Evolutionary conservation across 176 grass and related monocot species (phyloP).

Genomic region (Panicum miliaceum): DNA sequence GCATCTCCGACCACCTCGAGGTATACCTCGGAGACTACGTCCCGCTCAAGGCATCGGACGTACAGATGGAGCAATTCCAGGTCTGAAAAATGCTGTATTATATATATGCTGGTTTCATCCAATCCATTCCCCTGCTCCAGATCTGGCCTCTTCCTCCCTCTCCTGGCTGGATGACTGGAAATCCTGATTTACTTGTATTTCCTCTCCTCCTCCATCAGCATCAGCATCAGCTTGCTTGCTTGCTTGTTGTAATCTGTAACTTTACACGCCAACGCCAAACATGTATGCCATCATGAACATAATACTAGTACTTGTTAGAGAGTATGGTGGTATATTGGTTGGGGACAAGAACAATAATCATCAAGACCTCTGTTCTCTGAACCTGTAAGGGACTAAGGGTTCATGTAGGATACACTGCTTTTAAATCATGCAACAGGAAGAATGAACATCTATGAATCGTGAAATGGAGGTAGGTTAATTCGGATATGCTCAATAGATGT

Average conservation of each 20-base stretch:
- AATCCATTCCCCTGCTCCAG: background rate
- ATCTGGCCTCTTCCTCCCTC: background rate
- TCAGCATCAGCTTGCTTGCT: too few species aligned
- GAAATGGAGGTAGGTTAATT: background rate
- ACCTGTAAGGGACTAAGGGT: background rate
- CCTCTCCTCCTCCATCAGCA: too few species aligned
- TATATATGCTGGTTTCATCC: too few species aligned
- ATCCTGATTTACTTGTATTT: background rate
- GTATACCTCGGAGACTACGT: conserved; percentile 88
- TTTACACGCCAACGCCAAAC: background rate
- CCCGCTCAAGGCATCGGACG: conserved; percentile 81
- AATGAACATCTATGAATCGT: background rate
- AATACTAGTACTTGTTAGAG: background rate
- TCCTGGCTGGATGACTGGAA: background rate
- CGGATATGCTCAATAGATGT: background rate
- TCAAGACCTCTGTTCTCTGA: background rate
- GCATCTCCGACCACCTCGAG: conserved; percentile 85
- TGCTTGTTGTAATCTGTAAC: background rate
- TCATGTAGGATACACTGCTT: background rate
- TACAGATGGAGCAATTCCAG: conserved; percentile 78
- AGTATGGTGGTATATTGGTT: background rate
- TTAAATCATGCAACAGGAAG: background rate
- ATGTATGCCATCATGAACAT: background rate
- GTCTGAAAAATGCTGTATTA: conserved; percentile 53
- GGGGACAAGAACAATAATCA: background rate